Evolutionary conservation across 1,139 yeast genomes (phyloP).

Genomic region (Williopsis jadinii): DNA sequence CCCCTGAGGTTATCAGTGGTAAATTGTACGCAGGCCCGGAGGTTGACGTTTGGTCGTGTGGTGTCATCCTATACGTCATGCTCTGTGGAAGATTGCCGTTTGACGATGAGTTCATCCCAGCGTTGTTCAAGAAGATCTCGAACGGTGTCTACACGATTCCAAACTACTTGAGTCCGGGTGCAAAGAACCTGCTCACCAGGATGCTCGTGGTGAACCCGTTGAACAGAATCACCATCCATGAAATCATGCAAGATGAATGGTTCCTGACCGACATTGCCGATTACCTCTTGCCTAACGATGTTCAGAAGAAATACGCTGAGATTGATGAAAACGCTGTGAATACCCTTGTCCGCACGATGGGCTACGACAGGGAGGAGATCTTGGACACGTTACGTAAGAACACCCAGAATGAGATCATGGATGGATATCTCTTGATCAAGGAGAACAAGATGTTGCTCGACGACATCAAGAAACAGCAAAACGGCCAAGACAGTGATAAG

Average conservation of each 20-base stretch:
- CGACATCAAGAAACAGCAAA: conserved; percentile 47
- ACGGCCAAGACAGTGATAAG: conserved; percentile 34
- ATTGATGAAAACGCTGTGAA: conserved; percentile 76
- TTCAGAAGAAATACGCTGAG: conserved; percentile 29
- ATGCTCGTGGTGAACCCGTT: conserved; percentile 97
- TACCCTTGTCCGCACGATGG: conserved; percentile 83
- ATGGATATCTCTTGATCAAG: conserved; percentile 82
- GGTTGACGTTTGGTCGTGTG: conserved; percentile 98
- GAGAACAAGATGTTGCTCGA: conserved; percentile 71
- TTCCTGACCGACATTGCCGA: conserved; percentile 79
- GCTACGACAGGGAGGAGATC: conserved; percentile 85
- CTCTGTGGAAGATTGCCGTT: conserved; percentile 95
- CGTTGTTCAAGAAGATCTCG: conserved; percentile 86
- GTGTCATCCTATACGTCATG: conserved; percentile 95
- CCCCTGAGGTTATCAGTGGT: conserved; percentile 96
- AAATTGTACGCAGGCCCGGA: conserved; percentile 97
- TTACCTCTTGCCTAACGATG: conserved; percentile 69
- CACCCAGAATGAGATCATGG: conserved; percentile 71
- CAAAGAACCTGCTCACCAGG: conserved; percentile 75
- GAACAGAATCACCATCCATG: conserved; percentile 90
- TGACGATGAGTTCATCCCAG: conserved; percentile 97
- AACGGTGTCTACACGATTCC: conserved; percentile 95
- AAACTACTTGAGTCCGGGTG: conserved; percentile 80
- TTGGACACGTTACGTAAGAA: conserved; percentile 59
- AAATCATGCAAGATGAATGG: conserved; percentile 96